Conservation (phyloP, 768 basidiomycete species). For the Agaricus subrufescens region DNA sequence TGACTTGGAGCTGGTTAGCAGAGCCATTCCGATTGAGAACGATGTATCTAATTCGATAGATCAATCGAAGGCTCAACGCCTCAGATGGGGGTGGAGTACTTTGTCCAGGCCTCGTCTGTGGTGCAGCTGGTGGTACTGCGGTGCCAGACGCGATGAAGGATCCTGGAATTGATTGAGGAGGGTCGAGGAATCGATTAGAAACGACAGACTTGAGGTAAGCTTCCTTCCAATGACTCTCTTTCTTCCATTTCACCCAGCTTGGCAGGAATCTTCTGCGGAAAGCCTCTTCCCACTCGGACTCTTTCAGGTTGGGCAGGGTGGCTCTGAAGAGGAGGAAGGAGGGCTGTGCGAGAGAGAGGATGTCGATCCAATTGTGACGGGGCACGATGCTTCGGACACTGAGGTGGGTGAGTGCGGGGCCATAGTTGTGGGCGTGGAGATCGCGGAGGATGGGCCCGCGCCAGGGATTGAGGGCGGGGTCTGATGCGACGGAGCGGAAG, state of each 20-base stretch:
- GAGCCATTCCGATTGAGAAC: conserved; percentile 72
- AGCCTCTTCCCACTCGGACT: conserved; percentile 70
- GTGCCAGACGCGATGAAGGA: conserved; percentile 65
- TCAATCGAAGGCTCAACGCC: background rate
- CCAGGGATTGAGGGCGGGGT: conserved; percentile 72
- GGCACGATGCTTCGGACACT: conserved; percentile 63
- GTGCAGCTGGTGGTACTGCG: conserved; percentile 67
- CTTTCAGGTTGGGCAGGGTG: conserved; percentile 62
- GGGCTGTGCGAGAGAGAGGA: conserved; percentile 58
- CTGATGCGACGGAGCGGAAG: conserved; percentile 54
- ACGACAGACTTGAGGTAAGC: conserved; percentile 55
- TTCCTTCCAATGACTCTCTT: conserved; percentile 58
- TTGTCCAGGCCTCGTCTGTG: conserved; percentile 79
- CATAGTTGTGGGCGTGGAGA: conserved; percentile 43
- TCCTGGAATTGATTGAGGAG: conserved; percentile 29
- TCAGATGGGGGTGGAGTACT: conserved; percentile 33
- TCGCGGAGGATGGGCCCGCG: conserved; percentile 61
- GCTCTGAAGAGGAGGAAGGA: conserved; percentile 63
- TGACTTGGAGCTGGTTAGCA: conserved; percentile 63
- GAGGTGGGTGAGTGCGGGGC: conserved; percentile 49
- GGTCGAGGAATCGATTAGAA: conserved; percentile 7
- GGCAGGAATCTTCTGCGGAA: conserved; percentile 71
- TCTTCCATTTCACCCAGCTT: conserved; percentile 70
- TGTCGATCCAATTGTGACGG: conserved; percentile 76
- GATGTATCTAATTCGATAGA: conserved; percentile 49